Evolutionary conservation across 345 rosid genomes (phyloP).

Genomic region (Hirschfeldia incana): DNA sequence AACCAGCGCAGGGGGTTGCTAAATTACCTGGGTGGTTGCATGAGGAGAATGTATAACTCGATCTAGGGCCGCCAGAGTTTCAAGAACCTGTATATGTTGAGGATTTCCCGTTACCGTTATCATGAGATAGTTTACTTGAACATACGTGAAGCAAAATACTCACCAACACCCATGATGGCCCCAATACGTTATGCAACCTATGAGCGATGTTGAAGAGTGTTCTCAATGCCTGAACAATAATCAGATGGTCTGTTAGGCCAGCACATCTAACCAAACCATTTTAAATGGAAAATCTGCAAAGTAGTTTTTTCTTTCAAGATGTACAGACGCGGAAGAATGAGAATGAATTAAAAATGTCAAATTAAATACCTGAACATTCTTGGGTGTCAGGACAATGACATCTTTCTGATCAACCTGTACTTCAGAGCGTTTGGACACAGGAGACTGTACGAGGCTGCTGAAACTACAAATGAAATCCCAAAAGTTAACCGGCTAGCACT

Average conservation of each 20-base stretch:
- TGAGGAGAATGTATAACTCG: slow-evolving; percentile 95
- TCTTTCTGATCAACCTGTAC: slow-evolving; percentile 71
- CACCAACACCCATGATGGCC: slow-evolving; percentile 99
- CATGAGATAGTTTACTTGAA: slow-evolving; percentile 27
- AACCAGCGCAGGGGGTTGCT: slow-evolving; percentile 11
- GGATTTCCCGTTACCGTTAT: slow-evolving; percentile 23
- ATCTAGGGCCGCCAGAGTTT: slow-evolving; percentile 90
- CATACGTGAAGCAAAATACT: slow-evolving; percentile 41
- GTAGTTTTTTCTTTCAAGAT: not conserved
- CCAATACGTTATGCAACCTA: slow-evolving; percentile 90
- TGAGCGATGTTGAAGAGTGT: slow-evolving; percentile 97
- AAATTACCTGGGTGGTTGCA: slow-evolving; percentile 86
- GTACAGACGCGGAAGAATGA: slow-evolving; percentile 14
- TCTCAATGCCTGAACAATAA: slow-evolving; percentile 71
- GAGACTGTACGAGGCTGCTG: slow-evolving; percentile 67
- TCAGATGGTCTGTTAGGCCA: slow-evolving; percentile 20
- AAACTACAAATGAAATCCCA: slow-evolving; percentile 46
- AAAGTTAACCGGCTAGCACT: slow-evolving; percentile 8
- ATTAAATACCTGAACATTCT: slow-evolving; percentile 87
- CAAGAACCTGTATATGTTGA: slow-evolving; percentile 70
- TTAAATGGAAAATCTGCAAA: slow-evolving; percentile 4
- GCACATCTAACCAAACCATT: not conserved
- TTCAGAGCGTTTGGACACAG: slow-evolving; percentile 82
- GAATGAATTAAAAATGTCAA: slow-evolving; percentile 15
- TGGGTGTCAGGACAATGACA: slow-evolving; percentile 74